These are phyloP conservation scores for Blechomonas ayalai DNA, from an alignment of 208 protist species.

Conservation along the genomic window DNA sequence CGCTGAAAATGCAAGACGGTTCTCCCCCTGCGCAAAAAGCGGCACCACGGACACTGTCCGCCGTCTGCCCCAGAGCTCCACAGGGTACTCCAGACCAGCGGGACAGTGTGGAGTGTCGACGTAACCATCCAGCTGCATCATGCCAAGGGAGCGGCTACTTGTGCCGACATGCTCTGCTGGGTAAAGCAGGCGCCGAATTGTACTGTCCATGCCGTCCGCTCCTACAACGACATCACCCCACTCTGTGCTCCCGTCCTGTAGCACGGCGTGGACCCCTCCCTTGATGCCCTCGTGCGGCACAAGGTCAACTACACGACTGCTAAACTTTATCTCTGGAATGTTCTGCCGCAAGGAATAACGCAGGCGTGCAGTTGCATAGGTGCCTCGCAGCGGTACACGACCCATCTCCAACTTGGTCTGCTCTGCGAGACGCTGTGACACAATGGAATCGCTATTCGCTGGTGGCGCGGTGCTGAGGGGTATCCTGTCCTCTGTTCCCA, in stretches of 20 bases:
- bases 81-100: constrained; percentile 33
- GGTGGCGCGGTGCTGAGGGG: constrained; percentile 66
- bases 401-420: constrained; percentile 57
- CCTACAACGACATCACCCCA: constrained; percentile 88
- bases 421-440: constrained; percentile 64
- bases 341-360: constrained; percentile 48
- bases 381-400: constrained; percentile 65
- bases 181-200: constrained; percentile 71
- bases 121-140: constrained; percentile 78
- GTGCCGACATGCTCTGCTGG: constrained; percentile 64
- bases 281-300: constrained; percentile 76
- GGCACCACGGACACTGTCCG: constrained; percentile 37
- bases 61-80: constrained; percentile 51
- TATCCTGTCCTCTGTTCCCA: constrained; percentile 64
- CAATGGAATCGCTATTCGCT: constrained; percentile 81
- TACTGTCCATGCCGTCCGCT: constrained; percentile 83
- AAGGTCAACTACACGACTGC: constrained; percentile 64
- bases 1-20: constrained; percentile 57
- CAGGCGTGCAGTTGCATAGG: constrained; percentile 43
- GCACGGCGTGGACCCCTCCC: constrained; percentile 70
- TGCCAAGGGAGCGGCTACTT: constrained; percentile 52
- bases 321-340: constrained; percentile 67
- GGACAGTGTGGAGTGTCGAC: constrained; percentile 23
- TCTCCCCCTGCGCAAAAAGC: constrained; percentile 30
- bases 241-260: constrained; percentile 66